Conservation (phyloP, 1,284 basidiomycete genomes). For the Amylostereum areolatum region DNA sequence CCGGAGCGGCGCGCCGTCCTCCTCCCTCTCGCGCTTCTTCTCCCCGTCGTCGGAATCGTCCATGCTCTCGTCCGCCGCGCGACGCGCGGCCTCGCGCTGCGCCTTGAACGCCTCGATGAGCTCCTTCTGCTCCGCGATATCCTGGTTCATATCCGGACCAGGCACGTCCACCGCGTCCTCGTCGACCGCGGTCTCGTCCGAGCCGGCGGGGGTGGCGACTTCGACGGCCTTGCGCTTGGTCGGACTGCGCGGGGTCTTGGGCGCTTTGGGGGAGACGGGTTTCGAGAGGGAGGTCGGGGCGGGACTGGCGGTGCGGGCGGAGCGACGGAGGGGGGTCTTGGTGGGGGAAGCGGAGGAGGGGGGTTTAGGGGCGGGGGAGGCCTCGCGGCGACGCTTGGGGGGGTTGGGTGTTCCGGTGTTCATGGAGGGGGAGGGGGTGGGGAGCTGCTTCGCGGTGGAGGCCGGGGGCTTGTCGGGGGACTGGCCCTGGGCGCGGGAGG, state of each 20-base stretch:
- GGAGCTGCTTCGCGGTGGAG: conserved; percentile 44
- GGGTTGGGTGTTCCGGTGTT: conserved; percentile 47
- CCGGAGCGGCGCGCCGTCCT: conserved; percentile 39
- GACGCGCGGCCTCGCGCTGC: conserved; percentile 20
- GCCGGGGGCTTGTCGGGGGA: conserved; percentile 45
- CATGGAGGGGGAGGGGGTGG: conserved; percentile 20
- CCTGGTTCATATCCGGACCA: conserved; percentile 57
- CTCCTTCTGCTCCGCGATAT: conserved; percentile 66
- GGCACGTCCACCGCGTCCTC: conserved; percentile 53
- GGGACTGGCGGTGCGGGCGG: conserved; percentile 34
- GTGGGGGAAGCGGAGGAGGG: conserved; percentile 19
- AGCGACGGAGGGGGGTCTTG: conserved; percentile 33
- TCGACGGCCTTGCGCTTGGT: conserved; percentile 22
- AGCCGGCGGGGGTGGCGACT: conserved; percentile 42
- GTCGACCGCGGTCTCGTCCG: conserved; percentile 57
- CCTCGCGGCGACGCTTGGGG: conserved; percentile 61
- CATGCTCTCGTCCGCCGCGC: conserved; percentile 21
- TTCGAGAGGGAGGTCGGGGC: conserved; percentile 23
- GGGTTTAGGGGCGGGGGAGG: conserved; percentile 18
- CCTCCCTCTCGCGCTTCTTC: conserved; percentile 48
- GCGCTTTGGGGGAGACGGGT: conserved; percentile 29
- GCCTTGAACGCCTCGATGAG: conserved; percentile 63
- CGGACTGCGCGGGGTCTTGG: conserved; percentile 31
- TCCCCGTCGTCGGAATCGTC: conserved; percentile 15
- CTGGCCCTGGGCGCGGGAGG: conserved; percentile 25